Conservation (phyloP, 2,329 filamentous ascomycete species). For the Lasiodiplodia theobromae region DNA sequence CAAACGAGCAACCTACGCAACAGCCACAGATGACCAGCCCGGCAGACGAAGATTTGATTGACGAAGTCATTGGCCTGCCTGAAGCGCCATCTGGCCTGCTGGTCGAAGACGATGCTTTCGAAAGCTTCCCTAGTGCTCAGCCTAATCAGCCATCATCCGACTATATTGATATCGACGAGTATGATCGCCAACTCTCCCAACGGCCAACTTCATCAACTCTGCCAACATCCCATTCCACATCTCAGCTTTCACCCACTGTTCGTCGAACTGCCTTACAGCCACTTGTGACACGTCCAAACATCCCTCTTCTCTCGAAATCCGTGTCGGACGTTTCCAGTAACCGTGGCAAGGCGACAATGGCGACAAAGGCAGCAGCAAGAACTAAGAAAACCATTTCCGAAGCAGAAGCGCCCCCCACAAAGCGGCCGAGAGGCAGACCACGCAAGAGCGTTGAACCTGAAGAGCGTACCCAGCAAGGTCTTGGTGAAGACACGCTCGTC, state of each 20-base stretch:
- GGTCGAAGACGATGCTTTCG: background rate
- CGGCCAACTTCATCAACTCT: no score
- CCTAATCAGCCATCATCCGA: constrained; percentile 7
- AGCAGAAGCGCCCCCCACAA: background rate
- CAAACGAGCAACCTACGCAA: background rate
- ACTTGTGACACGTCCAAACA: background rate
- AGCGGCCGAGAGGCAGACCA: background rate
- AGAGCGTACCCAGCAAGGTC: background rate
- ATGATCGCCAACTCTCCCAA: background rate
- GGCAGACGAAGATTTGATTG: no score
- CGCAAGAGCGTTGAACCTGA: background rate
- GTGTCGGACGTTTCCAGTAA: background rate
- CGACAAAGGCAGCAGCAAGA: background rate
- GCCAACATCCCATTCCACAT: background rate
- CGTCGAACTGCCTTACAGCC: background rate
- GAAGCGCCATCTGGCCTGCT: background rate
- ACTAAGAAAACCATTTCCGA: background rate
- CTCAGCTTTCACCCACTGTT: background rate
- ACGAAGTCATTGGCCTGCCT: background rate
- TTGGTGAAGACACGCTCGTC: background rate
- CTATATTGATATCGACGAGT: constrained; percentile 27
- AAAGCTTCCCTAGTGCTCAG: constrained; percentile 4
- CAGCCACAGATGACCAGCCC: background rate
- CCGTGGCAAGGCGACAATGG: background rate
- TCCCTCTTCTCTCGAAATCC: background rate